A percentile compares a stretch with the other conserved stretches of the same genome.
phyloP scores from a whole-genome alignment of 148 eudicot genomes.

The Heliamphora exappendiculata region DNA sequence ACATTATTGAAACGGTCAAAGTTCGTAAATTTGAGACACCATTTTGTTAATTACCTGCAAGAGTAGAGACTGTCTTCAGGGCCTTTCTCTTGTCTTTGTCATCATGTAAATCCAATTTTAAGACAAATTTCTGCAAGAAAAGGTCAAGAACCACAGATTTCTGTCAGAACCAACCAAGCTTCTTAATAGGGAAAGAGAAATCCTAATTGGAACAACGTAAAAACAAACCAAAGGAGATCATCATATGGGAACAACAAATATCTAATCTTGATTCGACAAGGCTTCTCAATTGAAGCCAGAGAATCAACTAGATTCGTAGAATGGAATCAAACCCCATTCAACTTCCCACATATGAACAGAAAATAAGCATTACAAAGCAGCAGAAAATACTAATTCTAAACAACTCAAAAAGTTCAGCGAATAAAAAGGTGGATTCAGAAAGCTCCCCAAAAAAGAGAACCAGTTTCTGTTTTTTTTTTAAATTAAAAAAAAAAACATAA shows the following conservation, averaged over 20 bases:
- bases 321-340: not conserved
- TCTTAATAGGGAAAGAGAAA: not conserved
- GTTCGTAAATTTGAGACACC: too few species aligned
- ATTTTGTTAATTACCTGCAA: too few species aligned
- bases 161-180: not conserved
- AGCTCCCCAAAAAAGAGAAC: too few species aligned
- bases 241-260: not conserved
- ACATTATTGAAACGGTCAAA: too few species aligned
- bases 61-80: constrained; percentile 60
- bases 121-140: constrained; percentile 54
- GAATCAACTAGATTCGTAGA: constrained; percentile 1
- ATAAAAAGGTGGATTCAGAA: constrained; percentile 5
- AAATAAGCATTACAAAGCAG: not conserved
- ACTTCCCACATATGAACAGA: not conserved
- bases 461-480: too few species aligned
- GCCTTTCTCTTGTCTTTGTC: constrained; percentile 73
- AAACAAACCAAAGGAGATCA: not conserved
- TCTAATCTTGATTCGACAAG: not conserved
- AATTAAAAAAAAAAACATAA: too few species aligned
- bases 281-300: not conserved
- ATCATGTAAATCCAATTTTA: constrained; percentile 66
- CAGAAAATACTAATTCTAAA: not conserved
- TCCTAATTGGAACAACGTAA: not conserved
- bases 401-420: not conserved
- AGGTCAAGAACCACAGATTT: not conserved